These are phyloP conservation scores for Canavalia gladiata DNA, from an alignment of 306 rosid genomes.

Conservation along the genomic window DNA sequence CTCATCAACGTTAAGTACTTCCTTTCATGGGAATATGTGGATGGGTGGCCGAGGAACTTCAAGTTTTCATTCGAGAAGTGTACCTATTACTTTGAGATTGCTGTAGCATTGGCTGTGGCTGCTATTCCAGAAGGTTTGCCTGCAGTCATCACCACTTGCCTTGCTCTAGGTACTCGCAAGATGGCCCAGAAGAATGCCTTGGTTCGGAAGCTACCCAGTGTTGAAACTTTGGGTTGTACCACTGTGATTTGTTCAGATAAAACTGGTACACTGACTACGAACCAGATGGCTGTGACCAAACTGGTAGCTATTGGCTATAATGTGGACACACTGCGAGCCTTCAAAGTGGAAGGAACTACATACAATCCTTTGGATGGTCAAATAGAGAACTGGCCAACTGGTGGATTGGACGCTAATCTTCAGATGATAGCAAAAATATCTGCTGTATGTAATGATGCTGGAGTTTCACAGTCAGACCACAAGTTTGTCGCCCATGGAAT, in stretches of 20 bases:
- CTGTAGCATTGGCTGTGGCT: constrained; percentile 72
- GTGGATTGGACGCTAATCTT: constrained; percentile 74
- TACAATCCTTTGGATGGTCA: constrained; percentile 76
- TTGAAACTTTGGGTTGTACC: constrained; percentile 69
- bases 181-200: constrained; percentile 75
- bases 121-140: constrained; percentile 74
- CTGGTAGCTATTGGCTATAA: constrained; percentile 72
- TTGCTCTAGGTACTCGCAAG: constrained; percentile 66
- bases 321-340: constrained; percentile 55
- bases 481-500: constrained; percentile 73
- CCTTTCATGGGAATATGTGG: constrained; percentile 60
- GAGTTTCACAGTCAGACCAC: constrained; percentile 61
- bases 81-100: constrained; percentile 72
- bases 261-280: constrained; percentile 69
- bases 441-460: constrained; percentile 79
- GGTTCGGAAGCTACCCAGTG: constrained; percentile 77
- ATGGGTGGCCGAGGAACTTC: constrained; percentile 64
- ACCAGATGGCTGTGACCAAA: constrained; percentile 83
- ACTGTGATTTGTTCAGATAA: constrained; percentile 72
- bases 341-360: constrained; percentile 80
- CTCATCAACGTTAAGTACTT: constrained; percentile 68
- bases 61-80: constrained; percentile 70
- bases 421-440: constrained; percentile 75
- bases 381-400: constrained; percentile 69
- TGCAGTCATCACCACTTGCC: constrained; percentile 64